A percentile compares a stretch with the other conserved stretches of the same genome.
Conservation (phyloP, 108 stramenopile species). For the Skeletonema menzelii region DNA sequence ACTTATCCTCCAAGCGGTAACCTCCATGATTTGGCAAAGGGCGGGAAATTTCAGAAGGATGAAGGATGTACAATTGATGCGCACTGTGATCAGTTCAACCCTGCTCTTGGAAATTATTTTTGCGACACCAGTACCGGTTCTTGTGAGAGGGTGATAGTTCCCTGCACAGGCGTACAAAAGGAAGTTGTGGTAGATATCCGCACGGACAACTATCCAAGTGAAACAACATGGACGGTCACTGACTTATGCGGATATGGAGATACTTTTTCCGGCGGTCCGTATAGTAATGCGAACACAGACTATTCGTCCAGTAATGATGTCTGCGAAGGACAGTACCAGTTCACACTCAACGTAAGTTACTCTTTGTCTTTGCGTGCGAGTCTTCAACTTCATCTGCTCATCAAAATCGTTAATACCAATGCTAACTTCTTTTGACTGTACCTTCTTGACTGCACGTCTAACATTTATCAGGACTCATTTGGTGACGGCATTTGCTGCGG, state of each 20-base stretch:
- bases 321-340: not conserved
- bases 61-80: not conserved
- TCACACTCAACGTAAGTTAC: conserved; percentile 13
- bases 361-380: too few relatives aligned
- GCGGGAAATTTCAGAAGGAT: not conserved
- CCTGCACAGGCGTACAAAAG: not conserved
- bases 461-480: too few relatives aligned
- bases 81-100: not conserved
- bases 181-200: not conserved
- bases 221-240: not conserved
- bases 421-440: too few relatives aligned
- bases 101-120: not conserved
- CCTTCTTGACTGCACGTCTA: too few relatives aligned
- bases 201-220: conserved; percentile 4
- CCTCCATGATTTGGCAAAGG: not conserved
- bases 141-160: not conserved
- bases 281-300: not conserved
- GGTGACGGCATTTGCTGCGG: too few relatives aligned
- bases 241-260: not conserved
- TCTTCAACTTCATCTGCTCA: too few relatives aligned
- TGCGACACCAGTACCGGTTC: not conserved
- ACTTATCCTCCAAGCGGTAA: not conserved
- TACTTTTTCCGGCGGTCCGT: not conserved
- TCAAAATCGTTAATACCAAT: too few relatives aligned
- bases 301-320: not conserved